Evolutionary conservation across 2,329 filamentous ascomycete species (phyloP), one percentile per base, ranked within the genome.

Genomic region (Fusarium equiseti): DNA sequence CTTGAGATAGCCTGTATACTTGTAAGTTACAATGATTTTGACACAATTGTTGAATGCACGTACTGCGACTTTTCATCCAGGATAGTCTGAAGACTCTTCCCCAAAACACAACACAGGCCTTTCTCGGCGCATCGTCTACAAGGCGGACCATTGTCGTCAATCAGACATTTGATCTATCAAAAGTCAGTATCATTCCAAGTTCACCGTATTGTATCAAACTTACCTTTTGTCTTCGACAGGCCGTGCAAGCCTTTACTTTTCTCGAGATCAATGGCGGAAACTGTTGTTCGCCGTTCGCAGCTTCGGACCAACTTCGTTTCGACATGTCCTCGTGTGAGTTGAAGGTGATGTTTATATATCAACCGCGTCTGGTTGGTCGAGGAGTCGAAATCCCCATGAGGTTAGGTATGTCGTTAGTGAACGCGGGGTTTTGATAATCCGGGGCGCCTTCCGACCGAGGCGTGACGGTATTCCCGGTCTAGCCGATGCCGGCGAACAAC

Each of bases 221-320:
- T 24, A 80, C 80, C 75, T 83, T 83, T 59, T 81, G 80, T 57
- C 81, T 82, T 5, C 81, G 73, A 65, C 81, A 83, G 8, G 80
- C 78, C 18, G 81, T 78, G 46, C 81, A 83, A 0, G 81, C 81
- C 59, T 82, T 82, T 40, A 82, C 80, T 51, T 80, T 81, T 43
- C 80, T 72, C 11, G 80, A 81, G 44, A 82, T 82, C 55, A 78
- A 71, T 12, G 78, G 77, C 5, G 60, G 64, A 15, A 66, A 58
- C n/a, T 52, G 32, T 10, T 57, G 65, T 7, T 71, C 69, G 0
- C 45, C 60, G 29, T 63, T 63, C 22, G 68, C 68, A 3, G 59
- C 56, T 38, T 71, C 68, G 0, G 68, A 58, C 68, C 68, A 71
- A 16, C 63, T 68, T 54, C 68, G 40, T 42, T 71, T 71, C 8